Percentiles rank a stretch among this genome's conserved stretches.
Evolutionary conservation across 192 early-diverging fungal species (phyloP).

Genomic region (Coemansia furcata): DNA sequence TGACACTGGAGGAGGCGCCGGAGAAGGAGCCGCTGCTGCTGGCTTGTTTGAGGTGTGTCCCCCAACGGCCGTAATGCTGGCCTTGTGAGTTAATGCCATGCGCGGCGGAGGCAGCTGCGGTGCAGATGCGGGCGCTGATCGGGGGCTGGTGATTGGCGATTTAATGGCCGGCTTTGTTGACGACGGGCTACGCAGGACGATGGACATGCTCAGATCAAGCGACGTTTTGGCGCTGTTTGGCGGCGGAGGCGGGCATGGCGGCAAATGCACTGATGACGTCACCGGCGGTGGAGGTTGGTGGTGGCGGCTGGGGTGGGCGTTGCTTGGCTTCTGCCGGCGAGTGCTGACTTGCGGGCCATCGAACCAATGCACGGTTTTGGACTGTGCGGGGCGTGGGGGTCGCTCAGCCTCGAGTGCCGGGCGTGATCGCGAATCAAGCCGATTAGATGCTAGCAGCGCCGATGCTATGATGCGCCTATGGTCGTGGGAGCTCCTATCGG

Average conservation of each 20-base stretch:
- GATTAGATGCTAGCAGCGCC: constrained; percentile 1
- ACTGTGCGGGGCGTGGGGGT: neutral
- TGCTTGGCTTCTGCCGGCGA: neutral
- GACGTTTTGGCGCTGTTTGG: constrained; percentile 27
- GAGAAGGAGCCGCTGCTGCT: neutral
- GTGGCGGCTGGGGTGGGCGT: neutral
- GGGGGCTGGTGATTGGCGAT: constrained; percentile 14
- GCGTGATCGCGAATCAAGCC: neutral
- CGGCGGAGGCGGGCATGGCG: neutral
- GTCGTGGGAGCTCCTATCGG: neutral
- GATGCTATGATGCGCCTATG: constrained; percentile 16
- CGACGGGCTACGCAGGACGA: constrained; percentile 46
- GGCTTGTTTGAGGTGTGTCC: constrained; percentile 7
- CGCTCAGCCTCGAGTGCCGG: neutral
- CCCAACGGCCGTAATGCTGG: constrained; percentile 45
- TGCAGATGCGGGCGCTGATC: neutral
- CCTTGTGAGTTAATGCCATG: constrained; percentile 34
- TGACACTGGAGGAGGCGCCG: neutral
- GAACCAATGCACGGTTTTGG: neutral
- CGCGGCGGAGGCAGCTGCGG: constrained; percentile 10
- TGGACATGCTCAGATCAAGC: constrained; percentile 37
- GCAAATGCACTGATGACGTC: neutral
- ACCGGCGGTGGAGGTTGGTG: neutral
- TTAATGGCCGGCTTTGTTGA: constrained; percentile 20
- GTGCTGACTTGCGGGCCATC: neutral